Evolutionary conservation across 257 asterid genomes (phyloP), one percentile per base, ranked within the genome.

Genomic region (Salvia splendens): DNA sequence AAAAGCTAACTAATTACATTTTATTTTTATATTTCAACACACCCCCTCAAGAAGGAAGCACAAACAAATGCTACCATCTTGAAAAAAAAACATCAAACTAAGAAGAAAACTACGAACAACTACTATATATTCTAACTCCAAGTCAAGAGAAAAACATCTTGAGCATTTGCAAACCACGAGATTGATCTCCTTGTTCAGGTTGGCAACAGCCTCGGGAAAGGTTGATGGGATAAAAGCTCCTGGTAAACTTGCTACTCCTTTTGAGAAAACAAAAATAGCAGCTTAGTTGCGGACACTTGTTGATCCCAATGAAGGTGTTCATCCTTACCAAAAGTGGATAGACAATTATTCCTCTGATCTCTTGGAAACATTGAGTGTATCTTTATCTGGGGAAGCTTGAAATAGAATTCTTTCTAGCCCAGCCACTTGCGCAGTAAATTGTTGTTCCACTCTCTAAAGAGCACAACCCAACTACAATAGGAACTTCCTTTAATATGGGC

Each of bases 261-360:
- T 87, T 79, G 96, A 94, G 90, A 94, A 82, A 77, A 94, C 96
- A 68, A 94, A 87, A 78, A 78, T 94, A 72, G 95, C 99, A 1
- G 96, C 98, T 68, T 94, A 91, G 84, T 59, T 91, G 67, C 76
- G 57, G 77, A 70, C n/a, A 43, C 77, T 77, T 69, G 77, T 74
- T 66, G 76, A 71, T 65, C 65, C 79, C 47, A 43, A 58, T 67
- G 76, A 70, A 63, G 78, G 67, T 68, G 48, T 64, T 82, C 98
- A 94, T 85, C 89, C 83, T 45, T 94, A 88, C 72, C 77, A 71
- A 75, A 87, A 81, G 78, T 88, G 96, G 96, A 86, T 94, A 32
- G 78, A 84, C 71, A 85, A 67, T 78, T 89, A 91, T 80, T 81
- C 85, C 60, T 91, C 95, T 42, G 84, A 75, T 63, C 81, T 84